A percentile compares a stretch with the other conserved stretches of the same genome.
These are phyloP conservation scores for Saccharomycopsis lassenensis DNA, from an alignment of 805 yeast genomes.

Conservation along the genomic window DNA sequence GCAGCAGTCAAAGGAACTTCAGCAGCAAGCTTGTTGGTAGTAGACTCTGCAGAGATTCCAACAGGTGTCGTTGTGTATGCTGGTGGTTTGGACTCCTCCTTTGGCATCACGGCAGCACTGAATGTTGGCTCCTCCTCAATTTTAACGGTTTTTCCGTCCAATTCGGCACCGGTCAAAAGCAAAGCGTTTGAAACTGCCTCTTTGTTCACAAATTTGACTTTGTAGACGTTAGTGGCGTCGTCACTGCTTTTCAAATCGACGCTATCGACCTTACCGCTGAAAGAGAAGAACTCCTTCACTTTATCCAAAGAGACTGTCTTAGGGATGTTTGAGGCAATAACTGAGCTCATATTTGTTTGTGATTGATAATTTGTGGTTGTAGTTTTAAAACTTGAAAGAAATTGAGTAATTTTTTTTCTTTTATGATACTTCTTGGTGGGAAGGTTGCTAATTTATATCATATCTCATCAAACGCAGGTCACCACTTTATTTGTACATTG, in stretches of 20 bases:
- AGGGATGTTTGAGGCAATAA: constrained; percentile 50
- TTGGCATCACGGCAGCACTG: constrained; percentile 18
- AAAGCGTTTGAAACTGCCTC: constrained; percentile 64
- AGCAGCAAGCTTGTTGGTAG: constrained; percentile 18
- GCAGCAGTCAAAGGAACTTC: constrained; percentile 16
- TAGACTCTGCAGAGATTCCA: constrained; percentile 16
- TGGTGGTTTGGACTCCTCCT: too few relatives aligned
- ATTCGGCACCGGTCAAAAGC: constrained; percentile 61
- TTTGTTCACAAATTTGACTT: constrained; percentile 42
- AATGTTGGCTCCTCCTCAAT: constrained; percentile 23
- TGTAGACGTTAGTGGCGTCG: constrained; percentile 26
- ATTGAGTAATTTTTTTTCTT: too few relatives aligned
- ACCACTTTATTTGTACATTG: too few relatives aligned
- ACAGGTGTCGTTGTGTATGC: constrained; percentile 13
- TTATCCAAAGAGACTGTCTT: constrained; percentile 37
- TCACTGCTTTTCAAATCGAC: constrained; percentile 23
- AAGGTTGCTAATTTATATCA: too few relatives aligned
- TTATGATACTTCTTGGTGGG: too few relatives aligned
- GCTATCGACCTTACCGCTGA: constrained; percentile 49
- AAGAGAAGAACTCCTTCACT: constrained; percentile 56
- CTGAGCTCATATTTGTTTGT: constrained; percentile 20
- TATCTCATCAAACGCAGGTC: too few relatives aligned
- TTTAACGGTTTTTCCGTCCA: constrained; percentile 44
- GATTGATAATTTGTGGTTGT: background rate
- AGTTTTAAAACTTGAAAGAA: background rate